Evolutionary conservation across 2,329 filamentous ascomycete genomes (phyloP), one percentile per base, ranked within the genome.

Genomic region (Pseudocercospora pini-densiflorae): DNA sequence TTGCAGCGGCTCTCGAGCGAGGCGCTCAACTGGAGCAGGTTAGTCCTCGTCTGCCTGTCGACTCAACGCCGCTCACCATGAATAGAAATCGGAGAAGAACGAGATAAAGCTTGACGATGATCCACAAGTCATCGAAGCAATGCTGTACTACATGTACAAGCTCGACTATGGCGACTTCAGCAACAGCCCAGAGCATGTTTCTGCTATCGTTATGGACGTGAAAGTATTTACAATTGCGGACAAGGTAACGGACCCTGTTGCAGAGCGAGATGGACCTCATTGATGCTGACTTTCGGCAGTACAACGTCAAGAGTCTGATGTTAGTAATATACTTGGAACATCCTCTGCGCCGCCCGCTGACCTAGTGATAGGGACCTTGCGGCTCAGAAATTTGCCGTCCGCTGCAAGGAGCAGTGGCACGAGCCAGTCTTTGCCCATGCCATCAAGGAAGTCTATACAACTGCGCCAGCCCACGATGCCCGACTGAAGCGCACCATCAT

Each of bases 201-300:
- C 40, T 16, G 45, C 12, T 27, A 51, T 61, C 19, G 24, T 61
- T n/a, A 33, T 51, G 19, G 40, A 53, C 24, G 59, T 61, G 2
- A 40, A 45, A 9, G 3, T 16, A 5, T 81, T 77, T 71, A 59
- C 73, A 60, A 76, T 78, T 65, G 78, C 77, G 2, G 72, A 77
- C 62, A 77, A 76, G 24, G 24, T 27, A n/a, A n/a, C n/a, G n/a
- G n/a, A n/a, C n/a, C n/a, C n/a, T n/a, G n/a, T n/a, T n/a, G n/a
- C n/a, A n/a, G n/a, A n/a, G n/a, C n/a, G n/a, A n/a, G n/a, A n/a
- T n/a, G n/a, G n/a, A n/a, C n/a, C n/a, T n/a, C n/a, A n/a, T n/a
- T n/a, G n/a, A n/a, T n/a, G n/a, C 24, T 27, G 24, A 27, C 24
- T 27, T 27, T 27, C n/a, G 24, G 24, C 24, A 27, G 24, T 79